Evolutionary conservation across 768 basidiomycete genomes (phyloP), one percentile per base, ranked within the genome.

Genomic region (Suillus decipiens): DNA sequence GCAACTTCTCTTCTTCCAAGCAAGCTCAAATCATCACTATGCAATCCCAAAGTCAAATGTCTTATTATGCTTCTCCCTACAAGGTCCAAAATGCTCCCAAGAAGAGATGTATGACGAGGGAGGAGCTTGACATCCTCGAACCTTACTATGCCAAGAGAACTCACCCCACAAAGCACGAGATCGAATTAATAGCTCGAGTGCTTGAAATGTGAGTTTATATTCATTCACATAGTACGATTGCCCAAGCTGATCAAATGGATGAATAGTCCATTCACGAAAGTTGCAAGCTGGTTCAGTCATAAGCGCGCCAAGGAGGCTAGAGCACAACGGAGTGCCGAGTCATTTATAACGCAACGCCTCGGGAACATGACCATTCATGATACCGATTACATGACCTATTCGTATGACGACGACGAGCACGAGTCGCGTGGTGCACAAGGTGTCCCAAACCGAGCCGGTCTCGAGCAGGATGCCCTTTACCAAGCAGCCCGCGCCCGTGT

Each of bases 271-370:
- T 24, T 7, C 17, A 2, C 5, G 10, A 48, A 58, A 60, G 33
- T 57, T 19, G 8, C 5, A 5, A 60, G 34, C 36, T 60, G 51
- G 59, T 60, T 37, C n/a, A 58, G 58, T 58, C 58, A 60, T 53
- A 51, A 24, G 31, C 59, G 56, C 6, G 24, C 39, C 28, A 41
- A 57, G 41, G 56, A 41, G 11, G 37, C 37, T 11, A 39, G 56
- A 42, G 11, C 19, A 19, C 15, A 31, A 41, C 56, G 11, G 28
- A 11, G 41, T 12, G 19, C 55, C 28, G 28, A 28, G 31, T 31
- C 37, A 8, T 4, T 3, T 22, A 37, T 5, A 1, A 37, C 55
- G 10, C 10, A 31, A 57, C 28, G 24, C 17, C 9, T 39, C 37
- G 39, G 24, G 24, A 14, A 48, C 14, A 41, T n/a, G 39, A 19